phyloP scores from a whole-genome alignment of 768 basidiomycete genomes.

The Phallus indusiatus region DNA sequence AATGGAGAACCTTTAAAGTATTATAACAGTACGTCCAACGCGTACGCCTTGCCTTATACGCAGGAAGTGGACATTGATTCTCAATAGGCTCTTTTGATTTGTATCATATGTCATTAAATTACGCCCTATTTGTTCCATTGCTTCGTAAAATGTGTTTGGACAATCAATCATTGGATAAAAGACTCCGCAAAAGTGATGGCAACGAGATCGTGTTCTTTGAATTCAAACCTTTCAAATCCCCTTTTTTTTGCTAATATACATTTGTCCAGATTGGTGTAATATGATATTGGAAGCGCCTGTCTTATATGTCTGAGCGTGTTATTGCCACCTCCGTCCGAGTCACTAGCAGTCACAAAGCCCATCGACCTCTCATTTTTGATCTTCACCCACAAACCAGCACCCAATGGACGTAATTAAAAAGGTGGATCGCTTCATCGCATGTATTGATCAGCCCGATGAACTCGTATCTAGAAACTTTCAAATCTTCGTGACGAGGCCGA shows the following conservation, averaged over 20 bases:
- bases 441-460: neutral
- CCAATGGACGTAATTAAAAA: neutral
- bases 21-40: neutral
- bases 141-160: too few relatives aligned
- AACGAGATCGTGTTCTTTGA: too few relatives aligned
- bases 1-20: slow-evolving; percentile 61
- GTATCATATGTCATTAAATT: too few relatives aligned
- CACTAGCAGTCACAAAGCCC: neutral
- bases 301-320: too few relatives aligned
- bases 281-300: neutral
- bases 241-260: neutral
- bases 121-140: too few relatives aligned
- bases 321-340: neutral
- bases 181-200: too few relatives aligned
- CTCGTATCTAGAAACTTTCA: slow-evolving; percentile 52
- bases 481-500: slow-evolving; percentile 81
- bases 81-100: neutral
- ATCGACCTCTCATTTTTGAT: neutral
- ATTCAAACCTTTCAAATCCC: neutral
- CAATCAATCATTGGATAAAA: too few relatives aligned
- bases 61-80: neutral
- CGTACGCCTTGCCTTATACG: slow-evolving; percentile 9
- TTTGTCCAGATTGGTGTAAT: slow-evolving; percentile 8
- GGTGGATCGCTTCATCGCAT: neutral
- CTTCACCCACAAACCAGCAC: neutral